Conservation (phyloP, 2,329 filamentous ascomycete species). For the Periconia digitata region DNA sequence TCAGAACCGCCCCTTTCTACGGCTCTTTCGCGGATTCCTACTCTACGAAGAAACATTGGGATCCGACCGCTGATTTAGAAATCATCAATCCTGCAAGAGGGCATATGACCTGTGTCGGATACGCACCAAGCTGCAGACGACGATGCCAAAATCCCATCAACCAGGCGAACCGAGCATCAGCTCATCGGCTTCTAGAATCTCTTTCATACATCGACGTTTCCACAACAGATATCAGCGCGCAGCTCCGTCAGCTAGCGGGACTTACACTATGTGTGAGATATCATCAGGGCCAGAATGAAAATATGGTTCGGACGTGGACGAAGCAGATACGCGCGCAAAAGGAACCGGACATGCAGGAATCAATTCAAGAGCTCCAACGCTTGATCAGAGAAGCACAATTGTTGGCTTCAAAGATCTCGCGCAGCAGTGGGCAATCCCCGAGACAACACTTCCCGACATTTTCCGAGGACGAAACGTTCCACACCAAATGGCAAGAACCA, state of each 20-base stretch:
- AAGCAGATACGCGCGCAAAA: slow-evolving; percentile 2
- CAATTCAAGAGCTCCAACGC: too few relatives aligned
- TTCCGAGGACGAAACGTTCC: too few relatives aligned
- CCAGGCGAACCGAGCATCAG: slow-evolving; percentile 4
- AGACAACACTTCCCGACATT: too few relatives aligned
- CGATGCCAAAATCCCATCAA: slow-evolving; percentile 9
- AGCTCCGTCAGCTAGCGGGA: slow-evolving; percentile 2
- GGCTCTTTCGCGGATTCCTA: slow-evolving; percentile 1
- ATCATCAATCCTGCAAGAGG: slow-evolving; percentile 8
- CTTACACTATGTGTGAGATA: slow-evolving; percentile 7
- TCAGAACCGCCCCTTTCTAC: background rate
- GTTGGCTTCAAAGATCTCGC: too few relatives aligned
- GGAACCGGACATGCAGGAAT: too few relatives aligned
- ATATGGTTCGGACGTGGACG: slow-evolving; percentile 4
- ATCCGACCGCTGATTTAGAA: slow-evolving; percentile 2
- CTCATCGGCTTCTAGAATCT: slow-evolving; percentile 2
- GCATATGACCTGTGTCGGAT: slow-evolving; percentile 6
- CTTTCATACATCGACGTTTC: slow-evolving; percentile 2
- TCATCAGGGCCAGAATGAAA: slow-evolving; percentile 5
- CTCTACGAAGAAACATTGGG: slow-evolving; percentile 3
- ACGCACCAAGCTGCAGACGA: slow-evolving; percentile 5
- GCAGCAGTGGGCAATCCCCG: too few relatives aligned
- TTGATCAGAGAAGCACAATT: too few relatives aligned
- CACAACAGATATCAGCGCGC: slow-evolving; percentile 1
- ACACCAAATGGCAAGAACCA: background rate